Evolutionary conservation across 768 basidiomycete species (phyloP).

Genomic region (Boletus barrowsii): DNA sequence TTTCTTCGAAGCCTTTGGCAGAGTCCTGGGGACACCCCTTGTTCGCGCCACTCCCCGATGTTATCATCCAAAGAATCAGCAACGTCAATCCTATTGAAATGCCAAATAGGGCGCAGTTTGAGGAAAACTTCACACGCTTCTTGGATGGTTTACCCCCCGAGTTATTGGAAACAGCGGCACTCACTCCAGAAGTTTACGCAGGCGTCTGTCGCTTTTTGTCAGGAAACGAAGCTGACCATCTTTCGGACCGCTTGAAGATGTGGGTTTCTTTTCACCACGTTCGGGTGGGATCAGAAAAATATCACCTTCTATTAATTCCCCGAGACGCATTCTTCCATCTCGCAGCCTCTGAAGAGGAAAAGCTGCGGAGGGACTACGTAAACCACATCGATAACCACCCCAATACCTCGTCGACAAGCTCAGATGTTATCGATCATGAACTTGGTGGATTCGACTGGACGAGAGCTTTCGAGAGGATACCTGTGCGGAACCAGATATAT

Average conservation of each 20-base stretch:
- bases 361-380: conserved; percentile 45
- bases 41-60: conserved; percentile 59
- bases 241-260: conserved; percentile 43
- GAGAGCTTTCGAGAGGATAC: conserved; percentile 56
- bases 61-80: conserved; percentile 52
- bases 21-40: conserved; percentile 59
- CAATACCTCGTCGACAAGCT: conserved; percentile 1
- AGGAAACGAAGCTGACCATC: conserved; percentile 27
- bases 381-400: conserved; percentile 32
- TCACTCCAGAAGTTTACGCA: conserved; percentile 53
- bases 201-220: conserved; percentile 48
- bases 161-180: conserved; percentile 58
- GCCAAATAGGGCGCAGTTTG: conserved; percentile 54
- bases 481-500: conserved; percentile 65
- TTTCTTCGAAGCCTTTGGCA: conserved; percentile 40
- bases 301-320: conserved; percentile 56
- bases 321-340: conserved; percentile 57
- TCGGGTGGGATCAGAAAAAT: conserved; percentile 56
- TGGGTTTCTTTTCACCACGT: conserved; percentile 63
- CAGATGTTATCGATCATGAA: conserved; percentile 18
- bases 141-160: conserved; percentile 49
- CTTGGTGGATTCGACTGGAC: conserved; percentile 32
- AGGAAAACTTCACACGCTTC: conserved; percentile 48
- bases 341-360: conserved; percentile 48
- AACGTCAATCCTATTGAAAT: conserved; percentile 55